Conservation (phyloP, 2,329 filamentous ascomycete genomes). For the Huntiella moniliformis region DNA sequence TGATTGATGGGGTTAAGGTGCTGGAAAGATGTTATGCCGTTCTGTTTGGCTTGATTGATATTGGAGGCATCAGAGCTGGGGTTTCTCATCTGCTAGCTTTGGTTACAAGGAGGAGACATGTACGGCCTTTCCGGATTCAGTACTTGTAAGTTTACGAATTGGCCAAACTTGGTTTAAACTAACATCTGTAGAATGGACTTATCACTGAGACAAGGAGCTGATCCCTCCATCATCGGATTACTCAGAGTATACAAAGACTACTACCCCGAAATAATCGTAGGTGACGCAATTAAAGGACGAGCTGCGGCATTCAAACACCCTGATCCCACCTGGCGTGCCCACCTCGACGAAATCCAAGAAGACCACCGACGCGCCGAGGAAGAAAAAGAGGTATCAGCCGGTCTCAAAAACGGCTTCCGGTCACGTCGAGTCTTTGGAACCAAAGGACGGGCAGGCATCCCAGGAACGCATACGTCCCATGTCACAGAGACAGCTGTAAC, state of each 20-base stretch:
- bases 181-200: constrained; percentile 30
- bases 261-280: constrained; percentile 73
- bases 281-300: constrained; percentile 41
- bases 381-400: constrained; percentile 16
- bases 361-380: constrained; percentile 29
- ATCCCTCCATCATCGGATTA: constrained; percentile 54
- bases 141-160: constrained; percentile 33
- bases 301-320: constrained; percentile 50
- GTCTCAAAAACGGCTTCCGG: constrained; percentile 17
- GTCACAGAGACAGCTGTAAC: constrained; percentile 50
- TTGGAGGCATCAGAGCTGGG: constrained; percentile 44
- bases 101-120: constrained; percentile 64
- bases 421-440: constrained; percentile 39
- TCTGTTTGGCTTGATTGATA: constrained; percentile 67
- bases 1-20: constrained; percentile 42
- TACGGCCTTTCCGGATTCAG: constrained; percentile 69
- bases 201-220: constrained; percentile 45
- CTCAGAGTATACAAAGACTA: constrained; percentile 78
- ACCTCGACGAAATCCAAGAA: constrained; percentile 48
- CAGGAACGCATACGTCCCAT: constrained; percentile 54
- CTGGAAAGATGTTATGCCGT: constrained; percentile 55
- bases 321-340: constrained; percentile 55
- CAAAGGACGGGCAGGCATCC: constrained; percentile 30
- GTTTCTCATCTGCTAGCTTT: constrained; percentile 63
- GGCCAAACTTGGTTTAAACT: not conserved